Evolutionary conservation across 148 eudicot genomes (phyloP).

Genomic region (Rhododendron simsii): DNA sequence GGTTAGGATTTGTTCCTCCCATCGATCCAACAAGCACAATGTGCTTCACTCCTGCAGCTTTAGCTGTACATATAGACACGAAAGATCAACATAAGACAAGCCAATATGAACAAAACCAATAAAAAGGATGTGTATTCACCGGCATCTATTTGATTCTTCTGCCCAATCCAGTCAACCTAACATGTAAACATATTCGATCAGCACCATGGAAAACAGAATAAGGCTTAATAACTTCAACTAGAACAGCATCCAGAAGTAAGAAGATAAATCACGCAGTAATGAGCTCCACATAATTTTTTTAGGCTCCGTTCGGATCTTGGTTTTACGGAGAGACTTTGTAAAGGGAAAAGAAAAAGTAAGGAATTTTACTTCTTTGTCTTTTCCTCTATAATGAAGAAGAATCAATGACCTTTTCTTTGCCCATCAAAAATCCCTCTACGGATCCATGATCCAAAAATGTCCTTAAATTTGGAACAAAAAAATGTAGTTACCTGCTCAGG

Average conservation of each 20-base stretch:
- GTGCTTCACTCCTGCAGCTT: constrained; percentile 98
- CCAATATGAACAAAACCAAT: not conserved
- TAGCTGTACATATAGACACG: constrained; percentile 47
- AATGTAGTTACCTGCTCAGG: constrained; percentile 73
- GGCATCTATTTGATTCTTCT: constrained; percentile 95
- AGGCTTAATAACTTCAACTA: not conserved
- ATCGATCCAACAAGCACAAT: constrained; percentile 95
- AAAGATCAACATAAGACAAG: constrained; percentile 6
- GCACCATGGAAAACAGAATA: not conserved
- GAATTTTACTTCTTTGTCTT: not conserved
- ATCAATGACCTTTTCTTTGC: not conserved
- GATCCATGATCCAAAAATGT: not conserved
- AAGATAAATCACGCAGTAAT: not conserved
- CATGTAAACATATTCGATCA: constrained; percentile 8
- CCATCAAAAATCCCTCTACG: not conserved
- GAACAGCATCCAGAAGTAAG: not conserved
- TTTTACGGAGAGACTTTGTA: not conserved
- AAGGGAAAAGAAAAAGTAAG: not conserved
- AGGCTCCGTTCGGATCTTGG: not conserved
- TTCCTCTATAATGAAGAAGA: not conserved
- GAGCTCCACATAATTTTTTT: not conserved
- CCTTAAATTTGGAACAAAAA: not conserved
- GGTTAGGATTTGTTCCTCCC: constrained; percentile 86
- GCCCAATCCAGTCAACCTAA: constrained; percentile 98
- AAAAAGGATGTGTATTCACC: constrained; percentile 28